Base-by-base conservation (phyloP, 352 stramenopile genomes). In the Thalassiosira livingstoniorum region DNA sequence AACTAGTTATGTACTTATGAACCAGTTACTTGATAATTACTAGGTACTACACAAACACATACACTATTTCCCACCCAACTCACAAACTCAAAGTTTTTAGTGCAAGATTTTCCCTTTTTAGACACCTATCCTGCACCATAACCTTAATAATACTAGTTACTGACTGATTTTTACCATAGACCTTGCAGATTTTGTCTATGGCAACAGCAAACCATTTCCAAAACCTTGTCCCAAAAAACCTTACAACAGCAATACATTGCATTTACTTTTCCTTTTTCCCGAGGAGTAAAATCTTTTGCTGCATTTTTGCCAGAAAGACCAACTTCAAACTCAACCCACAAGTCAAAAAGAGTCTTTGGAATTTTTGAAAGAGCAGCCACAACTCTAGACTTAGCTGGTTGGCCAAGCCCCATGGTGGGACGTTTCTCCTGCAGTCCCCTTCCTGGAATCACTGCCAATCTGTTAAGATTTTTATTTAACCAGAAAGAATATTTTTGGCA, bases 311-410 rank as follows among this genome's bases (percentile, higher is more conserved):
- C 72, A 32, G 21, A 37, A 32, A 78, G 31, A 35, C 82, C 82
- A 79, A 66, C 55, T 62, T 75, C 60, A 64, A 78, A 88, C 58
- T 88, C 76, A 11, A 58, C 15, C 81, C 81, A 88, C 15, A 88
- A 65, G 2, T 72, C 23, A 65, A 78, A 37, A 1, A 88, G 57
- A 51, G 47, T 64, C 29, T 58, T 82, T 0, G 82, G 76, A 25
- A n/a, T 62, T 18, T 23, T 58, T 32, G 62, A 72, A 10, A 82
- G 54, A 42, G 61, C 71, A 23, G 70, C 58, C n/a, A n/a, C n/a
- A n/a, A n/a, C n/a, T n/a, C n/a, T n/a, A n/a, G n/a, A n/a, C n/a
- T n/a, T n/a, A n/a, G n/a, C n/a, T n/a, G n/a, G n/a, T n/a, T n/a
- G n/a, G n/a, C n/a, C n/a, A n/a, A n/a, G n/a, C n/a, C n/a, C n/a